Base-by-base conservation (phyloP, 345 rosid species). In the Boechera retrofracta region DNA sequence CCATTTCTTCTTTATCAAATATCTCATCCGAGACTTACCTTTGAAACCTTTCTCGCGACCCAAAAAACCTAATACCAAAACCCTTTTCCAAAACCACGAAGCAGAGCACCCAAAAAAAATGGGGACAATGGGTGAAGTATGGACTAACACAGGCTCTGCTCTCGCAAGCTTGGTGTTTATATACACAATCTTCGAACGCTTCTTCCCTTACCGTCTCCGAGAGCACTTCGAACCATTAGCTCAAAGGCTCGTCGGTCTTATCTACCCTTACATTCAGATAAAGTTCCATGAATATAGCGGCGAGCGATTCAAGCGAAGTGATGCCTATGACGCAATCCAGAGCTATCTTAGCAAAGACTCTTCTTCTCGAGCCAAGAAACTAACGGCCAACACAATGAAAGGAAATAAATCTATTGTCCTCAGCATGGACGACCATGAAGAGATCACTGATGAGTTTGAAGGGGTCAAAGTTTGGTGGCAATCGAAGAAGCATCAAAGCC, bases 381-480 rank as follows among this genome's bases (percentile, higher is more conserved):
- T 86, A 26, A 85, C 69, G 36, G 90, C 87, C 13, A 77, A 85
- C 39, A 65, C 65, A 53, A 10, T 60, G 44, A 52, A 74, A 70
- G 71, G 82, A 64, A 77, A 80, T 42, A 77, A 81, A 68, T 78
- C 84, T 39, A 28, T 82, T 10, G 78, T 79, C 32, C 79, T 88
- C 7, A 75, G 76, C 60, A 72, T 86, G 76, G 89, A 82, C 35
- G 80, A 79, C 15, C 35, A 80, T 2, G 86, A 88, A 67, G 85
- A 86, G 74, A 69, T 85, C 32, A 47, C 62, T 1, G 89, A 86
- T 38, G 80, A 61, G 35, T 86, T 83, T 72, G 11, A 73, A 44
- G 87, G 85, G 1, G 65, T 77, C 18, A 84, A 64, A 55, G 71
- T 85, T 70, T 74, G 78, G 82, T 83, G 89, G 92, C 65, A 79